Percentiles rank a stretch among this genome's conserved stretches.
Conservation (phyloP, 148 eudicot genomes). For the Chenopodium formosanum region DNA sequence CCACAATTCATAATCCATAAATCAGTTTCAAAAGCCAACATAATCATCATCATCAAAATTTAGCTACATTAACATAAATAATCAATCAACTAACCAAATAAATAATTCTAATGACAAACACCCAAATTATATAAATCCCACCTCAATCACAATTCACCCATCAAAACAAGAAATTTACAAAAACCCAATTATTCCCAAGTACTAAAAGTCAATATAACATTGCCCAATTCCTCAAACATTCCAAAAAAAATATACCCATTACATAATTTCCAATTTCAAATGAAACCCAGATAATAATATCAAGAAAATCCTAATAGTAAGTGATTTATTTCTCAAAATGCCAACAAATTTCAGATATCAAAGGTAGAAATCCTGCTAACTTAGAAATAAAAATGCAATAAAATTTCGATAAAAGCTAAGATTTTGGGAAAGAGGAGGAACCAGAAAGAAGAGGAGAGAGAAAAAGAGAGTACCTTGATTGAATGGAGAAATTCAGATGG, state of each 20-base stretch:
- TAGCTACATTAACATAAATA: constrained; percentile 1
- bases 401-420: no score
- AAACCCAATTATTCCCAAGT: constrained; percentile 5
- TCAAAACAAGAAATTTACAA: constrained; percentile 17
- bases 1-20: constrained; percentile 18
- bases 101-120: constrained; percentile 8
- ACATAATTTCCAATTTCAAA: neutral
- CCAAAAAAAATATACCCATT: neutral
- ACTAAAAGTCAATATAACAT: constrained; percentile 17
- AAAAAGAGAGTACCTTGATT: constrained; percentile 32
- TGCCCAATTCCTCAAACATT: constrained; percentile 15
- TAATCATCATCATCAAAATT: neutral
- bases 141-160: constrained; percentile 11
- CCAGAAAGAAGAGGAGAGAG: neutral
- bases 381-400: neutral
- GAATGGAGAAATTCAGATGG: constrained; percentile 31
- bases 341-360: neutral
- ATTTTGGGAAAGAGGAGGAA: neutral
- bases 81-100: neutral
- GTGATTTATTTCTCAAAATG: constrained; percentile 2
- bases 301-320: neutral
- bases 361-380: neutral
- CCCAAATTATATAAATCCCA: constrained; percentile 13
- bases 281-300: neutral
- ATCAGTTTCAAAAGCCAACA: neutral